Evolutionary conservation across 2,329 filamentous ascomycete genomes (phyloP).

Genomic region (Colletotrichum phormii): DNA sequence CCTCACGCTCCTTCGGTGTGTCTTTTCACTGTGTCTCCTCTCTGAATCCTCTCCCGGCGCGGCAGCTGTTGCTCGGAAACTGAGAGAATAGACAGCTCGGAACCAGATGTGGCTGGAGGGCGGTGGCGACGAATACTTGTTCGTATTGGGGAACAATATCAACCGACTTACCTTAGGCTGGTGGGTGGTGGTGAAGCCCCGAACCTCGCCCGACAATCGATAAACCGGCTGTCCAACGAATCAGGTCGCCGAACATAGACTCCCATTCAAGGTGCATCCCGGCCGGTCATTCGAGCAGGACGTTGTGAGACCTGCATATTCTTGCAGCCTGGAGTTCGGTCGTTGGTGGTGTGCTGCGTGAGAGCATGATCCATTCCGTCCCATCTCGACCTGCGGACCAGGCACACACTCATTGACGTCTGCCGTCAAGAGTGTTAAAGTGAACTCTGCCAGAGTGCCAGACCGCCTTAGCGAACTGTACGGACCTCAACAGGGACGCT

Average conservation of each 20-base stretch:
- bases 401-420: constrained; percentile 27
- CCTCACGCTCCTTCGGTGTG: not conserved
- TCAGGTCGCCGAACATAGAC: not conserved
- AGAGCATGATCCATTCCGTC: constrained; percentile 33
- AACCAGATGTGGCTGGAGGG: not conserved
- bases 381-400: constrained; percentile 27
- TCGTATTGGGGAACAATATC: not conserved
- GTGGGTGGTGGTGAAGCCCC: not conserved
- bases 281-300: constrained; percentile 24
- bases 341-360: constrained; percentile 25
- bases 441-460: not conserved
- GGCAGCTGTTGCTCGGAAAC: too few relatives aligned
- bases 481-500: constrained; percentile 10
- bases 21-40: too few relatives aligned
- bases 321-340: constrained; percentile 2
- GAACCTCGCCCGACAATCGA: constrained; percentile 1
- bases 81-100: not conserved
- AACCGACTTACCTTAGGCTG: not conserved
- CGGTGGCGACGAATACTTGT: not conserved
- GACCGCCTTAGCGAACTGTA: constrained; percentile 15
- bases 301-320: constrained; percentile 34
- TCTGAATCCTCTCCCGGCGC: not conserved
- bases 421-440: constrained; percentile 25
- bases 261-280: constrained; percentile 17
- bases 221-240: constrained; percentile 3